A percentile compares a stretch with the other conserved stretches of the same genome.
Conservation (phyloP, 148 eudicot genomes). For the Rhododendron ovatum region DNA sequence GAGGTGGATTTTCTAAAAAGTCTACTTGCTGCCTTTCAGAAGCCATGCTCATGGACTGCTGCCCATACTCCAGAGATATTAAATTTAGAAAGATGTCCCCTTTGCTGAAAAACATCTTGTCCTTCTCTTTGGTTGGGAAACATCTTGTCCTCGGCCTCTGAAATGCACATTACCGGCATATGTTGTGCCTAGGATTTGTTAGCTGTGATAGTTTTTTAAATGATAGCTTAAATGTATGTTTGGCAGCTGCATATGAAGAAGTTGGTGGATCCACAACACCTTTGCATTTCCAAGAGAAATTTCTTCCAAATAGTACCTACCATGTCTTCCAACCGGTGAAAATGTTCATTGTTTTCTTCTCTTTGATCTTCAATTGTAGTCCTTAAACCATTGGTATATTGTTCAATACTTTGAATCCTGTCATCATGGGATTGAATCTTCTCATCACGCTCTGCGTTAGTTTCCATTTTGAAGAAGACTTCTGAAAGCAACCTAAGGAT, state of each 20-base stretch:
- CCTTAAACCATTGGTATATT: background rate
- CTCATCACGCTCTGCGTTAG: background rate
- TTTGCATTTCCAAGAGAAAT: background rate
- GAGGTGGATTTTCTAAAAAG: background rate
- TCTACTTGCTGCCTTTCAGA: background rate
- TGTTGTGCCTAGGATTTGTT: background rate
- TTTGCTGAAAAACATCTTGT: background rate
- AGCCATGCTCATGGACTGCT: background rate
- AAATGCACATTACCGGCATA: background rate
- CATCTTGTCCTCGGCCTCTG: background rate
- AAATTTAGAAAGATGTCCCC: background rate
- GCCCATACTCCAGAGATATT: background rate
- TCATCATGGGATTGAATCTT: constrained; percentile 1
- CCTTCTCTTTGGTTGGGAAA: background rate
- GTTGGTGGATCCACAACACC: background rate
- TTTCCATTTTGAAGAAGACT: background rate
- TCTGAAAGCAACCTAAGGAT: background rate
- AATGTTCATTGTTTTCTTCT: background rate
- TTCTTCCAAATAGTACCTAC: background rate
- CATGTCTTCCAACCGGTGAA: background rate
- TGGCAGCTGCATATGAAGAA: background rate
- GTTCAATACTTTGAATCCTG: background rate
- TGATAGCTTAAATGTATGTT: background rate
- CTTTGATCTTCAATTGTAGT: background rate
- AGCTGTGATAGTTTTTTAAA: background rate